These are phyloP conservation scores for Westerdykella sp. DNA, from an alignment of 2,329 filamentous ascomycete genomes.

Conservation along the genomic window DNA sequence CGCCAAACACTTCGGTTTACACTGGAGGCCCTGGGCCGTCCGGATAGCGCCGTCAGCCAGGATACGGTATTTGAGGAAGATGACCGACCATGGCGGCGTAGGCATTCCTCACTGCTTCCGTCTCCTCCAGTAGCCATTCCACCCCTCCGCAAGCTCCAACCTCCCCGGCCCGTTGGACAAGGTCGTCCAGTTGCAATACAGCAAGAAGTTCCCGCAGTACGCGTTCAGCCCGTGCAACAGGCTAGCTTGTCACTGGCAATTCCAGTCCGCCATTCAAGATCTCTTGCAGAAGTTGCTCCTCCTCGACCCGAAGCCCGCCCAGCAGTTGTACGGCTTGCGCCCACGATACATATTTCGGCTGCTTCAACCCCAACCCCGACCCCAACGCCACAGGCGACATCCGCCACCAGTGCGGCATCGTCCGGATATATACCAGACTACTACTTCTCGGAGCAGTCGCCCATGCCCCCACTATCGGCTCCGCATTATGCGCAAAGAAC, in stretches of 20 bases:
- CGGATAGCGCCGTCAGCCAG: conserved; percentile 29
- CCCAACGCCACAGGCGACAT: conserved; percentile 15
- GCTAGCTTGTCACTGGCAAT: conserved; percentile 24
- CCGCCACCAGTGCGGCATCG: background rate
- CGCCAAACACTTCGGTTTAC: conserved; percentile 6
- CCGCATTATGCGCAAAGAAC: background rate
- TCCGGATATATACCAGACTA: conserved; percentile 28
- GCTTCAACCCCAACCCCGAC: conserved; percentile 9
- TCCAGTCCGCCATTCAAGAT: conserved; percentile 25
- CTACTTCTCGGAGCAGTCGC: conserved; percentile 24
- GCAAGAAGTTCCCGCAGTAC: background rate
- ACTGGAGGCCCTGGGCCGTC: conserved; percentile 11
- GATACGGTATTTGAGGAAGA: conserved; percentile 37
- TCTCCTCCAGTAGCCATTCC: conserved; percentile 27
- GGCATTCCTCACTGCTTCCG: conserved; percentile 26
- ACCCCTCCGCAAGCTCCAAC: conserved; percentile 30
- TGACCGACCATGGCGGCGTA: conserved; percentile 14
- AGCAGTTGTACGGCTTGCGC: conserved; percentile 7
- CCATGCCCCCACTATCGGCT: background rate
- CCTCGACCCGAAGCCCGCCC: background rate
- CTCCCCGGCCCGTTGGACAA: conserved; percentile 14
- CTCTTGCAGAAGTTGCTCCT: conserved; percentile 8
- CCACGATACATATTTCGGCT: conserved; percentile 12
- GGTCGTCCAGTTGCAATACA: background rate
- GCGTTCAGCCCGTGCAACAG: background rate